Base-by-base conservation (phyloP, 768 basidiomycete genomes). In the Boletus sp. region DNA sequence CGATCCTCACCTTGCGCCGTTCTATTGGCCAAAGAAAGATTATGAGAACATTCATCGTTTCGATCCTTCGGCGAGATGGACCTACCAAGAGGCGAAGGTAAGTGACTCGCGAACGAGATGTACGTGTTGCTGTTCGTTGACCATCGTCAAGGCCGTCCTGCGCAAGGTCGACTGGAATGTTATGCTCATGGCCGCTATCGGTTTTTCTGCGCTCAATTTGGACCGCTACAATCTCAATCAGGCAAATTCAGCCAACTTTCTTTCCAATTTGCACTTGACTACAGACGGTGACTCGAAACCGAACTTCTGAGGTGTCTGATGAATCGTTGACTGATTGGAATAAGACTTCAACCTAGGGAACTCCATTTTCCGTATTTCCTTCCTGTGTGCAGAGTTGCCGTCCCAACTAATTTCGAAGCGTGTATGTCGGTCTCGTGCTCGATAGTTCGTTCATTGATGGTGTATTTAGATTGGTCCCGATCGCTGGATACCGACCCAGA, bases 371-470 rank as follows among this genome's bases (percentile, higher is more conserved):
- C 77, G 78, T 20, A 63, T 84, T 2, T 56, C 80, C 9, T 85
- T 84, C 65, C 65, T 84, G 24, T 73, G 67, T 37, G 83, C 84
- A 0, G 85, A 86, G 61, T 67, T 87, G 17, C 85, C 86, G 8
- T 85, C 84, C 11, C 84, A 86, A 55, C 70, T 86, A 14, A 69
- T 86, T 41, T 84, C 83, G 1, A 87, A 87, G 67, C 75, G 79
- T 12, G 78, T 85, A 42, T 45, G 76, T 65, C 2, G 15, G 14
- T 40, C 11, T 14, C 18, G 18, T 51, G 3, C 7, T 6, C 15
- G 24, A 24, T 24, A 24, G n/a, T 11, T 47, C 24, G 24, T 24
- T 24, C 24, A 24, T 24, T 24, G 24, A 24, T 24, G 24, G 24
- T 24, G 24, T 24, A 24, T 24, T 24, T 24, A 24, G 24, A 24